These are phyloP conservation scores for Cladophialophora exuberans DNA, from an alignment of 2,329 filamentous ascomycete species.

Conservation along the genomic window DNA sequence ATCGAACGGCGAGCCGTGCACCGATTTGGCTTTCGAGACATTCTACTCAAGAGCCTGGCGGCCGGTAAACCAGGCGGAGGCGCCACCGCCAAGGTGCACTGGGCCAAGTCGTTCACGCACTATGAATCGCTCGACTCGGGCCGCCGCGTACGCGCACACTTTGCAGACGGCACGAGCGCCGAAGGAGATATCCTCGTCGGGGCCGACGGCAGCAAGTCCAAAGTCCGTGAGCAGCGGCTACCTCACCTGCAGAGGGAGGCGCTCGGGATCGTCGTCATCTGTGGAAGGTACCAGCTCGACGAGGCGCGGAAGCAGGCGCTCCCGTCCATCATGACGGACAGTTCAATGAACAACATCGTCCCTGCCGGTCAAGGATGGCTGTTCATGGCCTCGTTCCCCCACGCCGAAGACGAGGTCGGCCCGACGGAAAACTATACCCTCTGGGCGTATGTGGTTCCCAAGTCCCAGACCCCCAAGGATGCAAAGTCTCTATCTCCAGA, in stretches of 20 bases:
- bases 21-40: conserved; percentile 39
- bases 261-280: conserved; percentile 43
- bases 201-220: conserved; percentile 44
- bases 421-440: conserved; percentile 33
- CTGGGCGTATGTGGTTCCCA: conserved; percentile 30
- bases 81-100: conserved; percentile 35
- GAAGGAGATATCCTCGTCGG: conserved; percentile 43
- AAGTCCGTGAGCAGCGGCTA: conserved; percentile 42
- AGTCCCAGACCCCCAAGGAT: conserved; percentile 17
- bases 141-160: conserved; percentile 35
- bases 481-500: background rate
- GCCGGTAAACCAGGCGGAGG: background rate
- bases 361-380: conserved; percentile 12
- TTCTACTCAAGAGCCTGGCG: conserved; percentile 38
- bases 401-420: conserved; percentile 11
- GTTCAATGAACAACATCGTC: conserved; percentile 24
- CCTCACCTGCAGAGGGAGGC: conserved; percentile 42
- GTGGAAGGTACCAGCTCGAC: conserved; percentile 38
- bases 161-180: conserved; percentile 40
- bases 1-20: conserved; percentile 34
- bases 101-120: conserved; percentile 37
- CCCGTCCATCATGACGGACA: conserved; percentile 34
- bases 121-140: conserved; percentile 23
- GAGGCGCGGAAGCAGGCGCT: background rate
- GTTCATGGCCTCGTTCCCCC: conserved; percentile 12